Evolutionary conservation across 148 eudicot genomes (phyloP), one percentile per base, ranked within the genome.

Genomic region (Arctostaphylos glauca): DNA sequence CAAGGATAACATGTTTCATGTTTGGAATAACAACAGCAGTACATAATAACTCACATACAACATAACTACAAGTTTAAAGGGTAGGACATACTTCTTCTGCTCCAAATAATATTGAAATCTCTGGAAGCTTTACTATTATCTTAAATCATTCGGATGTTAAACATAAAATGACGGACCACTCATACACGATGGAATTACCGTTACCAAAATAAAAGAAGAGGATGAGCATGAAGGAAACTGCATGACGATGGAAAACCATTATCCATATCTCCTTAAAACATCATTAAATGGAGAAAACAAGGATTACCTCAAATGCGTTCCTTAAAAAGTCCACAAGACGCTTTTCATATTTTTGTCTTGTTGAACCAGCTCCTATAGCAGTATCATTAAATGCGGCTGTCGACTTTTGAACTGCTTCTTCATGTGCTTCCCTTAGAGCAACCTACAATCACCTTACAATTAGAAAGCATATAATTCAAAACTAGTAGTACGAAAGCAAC

Each of bases 311-410:
- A 89, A 94, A 96, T 80, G 94, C 92, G 87, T 93, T 94, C 81
- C 81, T 90, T 72, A 93, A 80, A 85, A 94, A 96, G 80, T 82
- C 87, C 52, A 90, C 94, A 48, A 96, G 89, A 53, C 91, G 94
- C 80, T 88, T 91, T 88, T 96, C 99, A 91, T 89, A 92, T 84
- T 96, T 96, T 89, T 88, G 92, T 88, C 98, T 88, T 14, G 84
- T 90, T 79, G 90, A 72, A 81, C 99, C 99, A 80, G 89, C 86
- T 38, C 99, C 99, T 6, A 96, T 94, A 66, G 99, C 99, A 89
- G 84, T 90, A 73, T 81, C 89, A 88, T 93, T 93, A 81, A 96
- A 96, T 78, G 86, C 80, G 19, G 86, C 85, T 84, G 92, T 60
- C 2, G 97, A 89, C 80, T 88, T 94, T 68, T 89, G 95, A 66